A percentile compares a stretch with the other conserved stretches of the same genome.
Evolutionary conservation across 768 basidiomycete species (phyloP).

Genomic region (Pulveroboletus sp.): DNA sequence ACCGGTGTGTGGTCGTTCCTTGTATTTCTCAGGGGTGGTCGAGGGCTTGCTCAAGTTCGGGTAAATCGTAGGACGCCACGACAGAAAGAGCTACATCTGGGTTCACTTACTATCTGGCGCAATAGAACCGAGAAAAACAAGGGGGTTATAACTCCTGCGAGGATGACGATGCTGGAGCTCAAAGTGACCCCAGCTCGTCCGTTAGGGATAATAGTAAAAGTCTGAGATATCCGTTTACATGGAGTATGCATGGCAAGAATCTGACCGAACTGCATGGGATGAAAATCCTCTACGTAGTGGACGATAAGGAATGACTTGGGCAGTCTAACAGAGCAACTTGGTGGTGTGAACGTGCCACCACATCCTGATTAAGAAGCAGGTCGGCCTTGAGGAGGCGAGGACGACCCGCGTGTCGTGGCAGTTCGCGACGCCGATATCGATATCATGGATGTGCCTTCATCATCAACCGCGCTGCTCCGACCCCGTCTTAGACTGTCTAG

Average conservation of each 20-base stretch:
- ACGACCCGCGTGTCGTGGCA: background rate
- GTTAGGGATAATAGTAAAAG: constrained; percentile 32
- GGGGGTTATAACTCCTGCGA: too few relatives aligned
- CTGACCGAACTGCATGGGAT: constrained; percentile 45
- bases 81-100: too few relatives aligned
- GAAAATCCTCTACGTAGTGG: constrained; percentile 42
- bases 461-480: background rate
- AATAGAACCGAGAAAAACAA: too few relatives aligned
- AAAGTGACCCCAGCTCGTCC: background rate
- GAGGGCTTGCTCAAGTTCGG: too few relatives aligned
- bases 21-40: too few relatives aligned
- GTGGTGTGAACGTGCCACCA: background rate
- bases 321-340: too few relatives aligned
- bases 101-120: too few relatives aligned
- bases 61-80: too few relatives aligned
- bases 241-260: background rate
- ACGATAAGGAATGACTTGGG: too few relatives aligned
- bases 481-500: constrained; percentile 13
- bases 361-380: constrained; percentile 10
- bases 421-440: background rate
- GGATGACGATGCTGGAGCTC: too few relatives aligned
- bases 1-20: too few relatives aligned
- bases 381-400: constrained; percentile 11
- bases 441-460: constrained; percentile 1
- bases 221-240: constrained; percentile 16